Conservation (phyloP, 169 alveolate species). For the Plasmodium adleri region DNA sequence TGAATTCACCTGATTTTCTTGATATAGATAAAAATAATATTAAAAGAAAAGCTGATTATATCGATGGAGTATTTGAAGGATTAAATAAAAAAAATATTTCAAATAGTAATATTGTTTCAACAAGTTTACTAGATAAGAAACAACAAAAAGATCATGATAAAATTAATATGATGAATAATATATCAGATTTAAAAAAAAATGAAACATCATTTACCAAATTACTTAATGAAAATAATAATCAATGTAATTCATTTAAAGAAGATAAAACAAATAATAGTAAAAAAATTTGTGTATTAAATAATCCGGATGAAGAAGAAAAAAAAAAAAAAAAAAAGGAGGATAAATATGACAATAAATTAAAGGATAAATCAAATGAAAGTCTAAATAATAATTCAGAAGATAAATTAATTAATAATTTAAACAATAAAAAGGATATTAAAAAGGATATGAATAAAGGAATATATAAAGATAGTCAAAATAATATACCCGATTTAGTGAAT, state of each 20-base stretch:
- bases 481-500: neutral
- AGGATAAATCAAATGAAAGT: neutral
- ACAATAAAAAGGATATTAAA: neutral
- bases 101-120: neutral
- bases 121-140: neutral
- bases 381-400: neutral
- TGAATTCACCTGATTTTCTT: neutral
- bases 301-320: neutral
- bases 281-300: neutral
- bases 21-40: neutral
- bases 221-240: neutral
- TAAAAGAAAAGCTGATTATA: conserved; percentile 3
- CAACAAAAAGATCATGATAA: neutral
- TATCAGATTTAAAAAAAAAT: neutral
- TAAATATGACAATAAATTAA: neutral
- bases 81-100: neutral
- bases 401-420: neutral
- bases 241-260: neutral
- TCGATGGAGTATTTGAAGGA: neutral
- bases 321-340: no score
- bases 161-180: neutral
- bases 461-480: neutral
- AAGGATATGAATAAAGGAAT: neutral
- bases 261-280: neutral
- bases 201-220: neutral